Percentiles rank a stretch among this genome's conserved stretches.
Conservation (phyloP, 352 stramenopile species). For the Pythium folliculosum region DNA sequence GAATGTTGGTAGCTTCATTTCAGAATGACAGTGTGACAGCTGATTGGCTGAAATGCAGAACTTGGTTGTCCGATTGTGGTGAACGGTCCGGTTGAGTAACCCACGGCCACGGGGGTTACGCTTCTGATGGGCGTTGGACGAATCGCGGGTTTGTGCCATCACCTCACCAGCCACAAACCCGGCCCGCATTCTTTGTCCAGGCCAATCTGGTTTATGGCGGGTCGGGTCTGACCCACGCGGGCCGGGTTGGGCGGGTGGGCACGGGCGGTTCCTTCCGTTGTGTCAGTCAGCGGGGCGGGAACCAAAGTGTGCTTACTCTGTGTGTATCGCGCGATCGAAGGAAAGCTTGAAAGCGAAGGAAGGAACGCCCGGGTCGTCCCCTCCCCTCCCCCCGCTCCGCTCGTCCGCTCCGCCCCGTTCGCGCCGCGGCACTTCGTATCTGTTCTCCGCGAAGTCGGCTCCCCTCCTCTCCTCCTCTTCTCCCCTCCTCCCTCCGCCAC, state of each 20-base stretch:
- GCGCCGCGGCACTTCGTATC: not conserved
- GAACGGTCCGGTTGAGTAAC: not conserved
- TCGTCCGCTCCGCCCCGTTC: not conserved
- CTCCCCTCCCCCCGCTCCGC: not conserved
- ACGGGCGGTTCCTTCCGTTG: slow-evolving; percentile 19
- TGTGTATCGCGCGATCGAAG: slow-evolving; percentile 15
- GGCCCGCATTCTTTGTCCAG: not conserved
- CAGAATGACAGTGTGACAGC: slow-evolving; percentile 3
- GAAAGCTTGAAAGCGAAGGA: slow-evolving; percentile 17
- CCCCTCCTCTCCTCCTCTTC: not conserved
- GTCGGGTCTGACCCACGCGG: not conserved
- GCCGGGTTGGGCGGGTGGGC: slow-evolving; percentile 18
- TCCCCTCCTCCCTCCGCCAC: slow-evolving; percentile 4
- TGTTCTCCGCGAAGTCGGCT: not conserved
- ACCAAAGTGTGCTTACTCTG: not conserved
- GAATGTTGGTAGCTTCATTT: slow-evolving; percentile 14
- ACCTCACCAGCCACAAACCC: not conserved
- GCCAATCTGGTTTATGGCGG: slow-evolving; percentile 2
- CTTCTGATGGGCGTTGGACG: too few relatives aligned
- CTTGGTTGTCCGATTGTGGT: not conserved
- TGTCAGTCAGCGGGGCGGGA: slow-evolving; percentile 20
- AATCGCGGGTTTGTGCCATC: not conserved
- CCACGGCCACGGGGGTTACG: slow-evolving; percentile 1
- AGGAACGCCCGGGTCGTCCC: not conserved
- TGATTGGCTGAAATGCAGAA: slow-evolving; percentile 14